phyloP scores from a whole-genome alignment of 108 stramenopile genomes.

The Pseudonitzschia pungens region DNA sequence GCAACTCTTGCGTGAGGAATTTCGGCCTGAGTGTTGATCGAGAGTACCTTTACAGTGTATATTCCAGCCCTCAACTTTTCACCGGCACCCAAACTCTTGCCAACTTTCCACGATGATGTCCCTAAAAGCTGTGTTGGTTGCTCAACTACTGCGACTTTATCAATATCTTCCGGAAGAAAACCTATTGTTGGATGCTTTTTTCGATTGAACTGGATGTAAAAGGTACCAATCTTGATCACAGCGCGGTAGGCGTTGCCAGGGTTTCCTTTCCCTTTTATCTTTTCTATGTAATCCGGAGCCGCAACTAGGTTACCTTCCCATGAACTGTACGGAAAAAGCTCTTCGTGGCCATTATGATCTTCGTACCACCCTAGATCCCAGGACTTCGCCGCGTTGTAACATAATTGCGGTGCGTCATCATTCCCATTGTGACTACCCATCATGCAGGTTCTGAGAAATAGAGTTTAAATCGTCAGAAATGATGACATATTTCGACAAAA shows the following conservation, averaged over 20 bases:
- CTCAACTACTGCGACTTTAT: background rate
- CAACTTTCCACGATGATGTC: background rate
- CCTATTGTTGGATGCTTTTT: background rate
- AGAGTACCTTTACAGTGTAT: conserved; percentile 1
- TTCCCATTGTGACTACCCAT: background rate
- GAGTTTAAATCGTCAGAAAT: background rate
- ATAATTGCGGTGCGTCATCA: conserved; percentile 39
- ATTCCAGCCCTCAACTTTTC: background rate
- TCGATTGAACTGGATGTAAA: conserved; percentile 4
- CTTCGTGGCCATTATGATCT: conserved; percentile 13
- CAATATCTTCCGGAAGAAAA: conserved; percentile 2
- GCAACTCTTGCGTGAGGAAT: conserved; percentile 11
- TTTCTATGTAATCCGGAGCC: conserved; percentile 5
- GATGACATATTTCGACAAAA: background rate
- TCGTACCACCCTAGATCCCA: conserved; percentile 65
- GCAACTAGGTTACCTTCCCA: conserved; percentile 3
- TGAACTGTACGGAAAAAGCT: background rate
- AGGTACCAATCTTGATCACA: background rate
- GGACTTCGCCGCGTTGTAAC: conserved; percentile 55
- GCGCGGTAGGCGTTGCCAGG: background rate
- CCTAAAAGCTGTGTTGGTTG: background rate
- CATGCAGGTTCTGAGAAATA: background rate
- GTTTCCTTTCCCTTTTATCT: background rate
- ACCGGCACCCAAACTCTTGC: background rate
- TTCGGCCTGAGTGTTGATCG: background rate